A percentile compares a stretch with the other conserved stretches of the same genome.
phyloP scores from a whole-genome alignment of 805 yeast genomes.

The Yarrowia sp. region DNA sequence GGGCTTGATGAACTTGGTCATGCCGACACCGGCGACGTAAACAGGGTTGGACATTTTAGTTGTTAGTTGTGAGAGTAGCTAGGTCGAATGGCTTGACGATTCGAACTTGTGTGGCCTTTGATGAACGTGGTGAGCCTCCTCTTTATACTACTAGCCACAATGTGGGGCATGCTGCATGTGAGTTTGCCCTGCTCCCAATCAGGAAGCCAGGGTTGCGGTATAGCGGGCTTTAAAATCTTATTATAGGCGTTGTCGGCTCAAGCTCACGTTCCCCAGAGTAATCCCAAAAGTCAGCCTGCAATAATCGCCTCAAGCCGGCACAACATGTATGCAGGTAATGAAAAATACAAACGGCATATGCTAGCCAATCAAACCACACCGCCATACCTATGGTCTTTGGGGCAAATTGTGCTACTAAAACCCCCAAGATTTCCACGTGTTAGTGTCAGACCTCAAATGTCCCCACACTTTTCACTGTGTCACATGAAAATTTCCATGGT shows the following conservation, averaged over 20 bases:
- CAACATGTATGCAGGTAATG: neutral
- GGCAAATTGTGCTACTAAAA: too few relatives aligned
- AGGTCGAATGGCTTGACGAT: neutral
- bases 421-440: neutral
- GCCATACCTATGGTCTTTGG: neutral
- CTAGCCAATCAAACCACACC: neutral
- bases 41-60: slow-evolving; percentile 28
- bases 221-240: slow-evolving; percentile 14
- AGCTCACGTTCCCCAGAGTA: neutral
- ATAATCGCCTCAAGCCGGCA: slow-evolving; percentile 8
- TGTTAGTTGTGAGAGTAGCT: neutral
- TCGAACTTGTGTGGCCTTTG: neutral
- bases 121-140: neutral
- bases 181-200: neutral
- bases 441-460: neutral
- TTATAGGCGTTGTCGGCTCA: slow-evolving; percentile 17
- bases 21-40: slow-evolving; percentile 35
- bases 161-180: slow-evolving; percentile 24
- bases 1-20: slow-evolving; percentile 36
- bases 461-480: neutral
- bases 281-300: slow-evolving; percentile 14
- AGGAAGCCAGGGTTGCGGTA: neutral
- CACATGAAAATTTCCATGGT: slow-evolving; percentile 4
- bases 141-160: slow-evolving; percentile 23
- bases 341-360: neutral